Conservation (phyloP, 176 grass and related monocot species). For the Ensete glaucum region DNA sequence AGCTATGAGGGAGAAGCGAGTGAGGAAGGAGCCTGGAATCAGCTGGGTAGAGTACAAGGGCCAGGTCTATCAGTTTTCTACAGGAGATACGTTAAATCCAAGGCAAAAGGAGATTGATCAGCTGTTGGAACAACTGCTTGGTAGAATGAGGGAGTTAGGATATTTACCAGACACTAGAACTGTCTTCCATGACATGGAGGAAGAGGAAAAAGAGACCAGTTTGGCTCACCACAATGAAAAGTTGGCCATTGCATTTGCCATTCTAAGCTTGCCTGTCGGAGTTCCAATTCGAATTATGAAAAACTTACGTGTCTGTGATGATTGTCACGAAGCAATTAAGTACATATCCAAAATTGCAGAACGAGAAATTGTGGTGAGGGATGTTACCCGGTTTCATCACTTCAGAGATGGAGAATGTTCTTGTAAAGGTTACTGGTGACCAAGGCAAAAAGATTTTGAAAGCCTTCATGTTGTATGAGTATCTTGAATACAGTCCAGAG, state of each 20-base stretch:
- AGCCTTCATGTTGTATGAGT: neutral
- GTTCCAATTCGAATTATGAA: slow-evolving; percentile 68
- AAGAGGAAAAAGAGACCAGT: slow-evolving; percentile 66
- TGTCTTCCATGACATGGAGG: slow-evolving; percentile 72
- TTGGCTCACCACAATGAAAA: slow-evolving; percentile 68
- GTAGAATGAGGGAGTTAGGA: slow-evolving; percentile 42
- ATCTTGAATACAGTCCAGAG: neutral
- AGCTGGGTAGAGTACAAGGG: slow-evolving; percentile 70
- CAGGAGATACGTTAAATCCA: slow-evolving; percentile 44
- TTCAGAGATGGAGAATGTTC: slow-evolving; percentile 57
- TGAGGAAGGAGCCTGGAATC: slow-evolving; percentile 65
- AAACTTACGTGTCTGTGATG: slow-evolving; percentile 63
- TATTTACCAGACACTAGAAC: slow-evolving; percentile 54
- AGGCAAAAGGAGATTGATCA: slow-evolving; percentile 35
- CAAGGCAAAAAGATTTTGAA: neutral
- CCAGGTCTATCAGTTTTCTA: slow-evolving; percentile 53
- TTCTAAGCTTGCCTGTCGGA: slow-evolving; percentile 46
- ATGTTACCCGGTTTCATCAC: slow-evolving; percentile 66
- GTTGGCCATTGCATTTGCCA: slow-evolving; percentile 61
- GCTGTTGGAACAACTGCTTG: slow-evolving; percentile 44
- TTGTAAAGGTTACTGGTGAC: slow-evolving; percentile 65
- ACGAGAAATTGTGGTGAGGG: slow-evolving; percentile 61
- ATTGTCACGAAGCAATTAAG: slow-evolving; percentile 70
- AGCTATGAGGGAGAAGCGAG: slow-evolving; percentile 42
- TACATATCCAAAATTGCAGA: slow-evolving; percentile 42